Conservation (phyloP, 1,284 basidiomycete species). For the Rhodotorula glutinis region DNA sequence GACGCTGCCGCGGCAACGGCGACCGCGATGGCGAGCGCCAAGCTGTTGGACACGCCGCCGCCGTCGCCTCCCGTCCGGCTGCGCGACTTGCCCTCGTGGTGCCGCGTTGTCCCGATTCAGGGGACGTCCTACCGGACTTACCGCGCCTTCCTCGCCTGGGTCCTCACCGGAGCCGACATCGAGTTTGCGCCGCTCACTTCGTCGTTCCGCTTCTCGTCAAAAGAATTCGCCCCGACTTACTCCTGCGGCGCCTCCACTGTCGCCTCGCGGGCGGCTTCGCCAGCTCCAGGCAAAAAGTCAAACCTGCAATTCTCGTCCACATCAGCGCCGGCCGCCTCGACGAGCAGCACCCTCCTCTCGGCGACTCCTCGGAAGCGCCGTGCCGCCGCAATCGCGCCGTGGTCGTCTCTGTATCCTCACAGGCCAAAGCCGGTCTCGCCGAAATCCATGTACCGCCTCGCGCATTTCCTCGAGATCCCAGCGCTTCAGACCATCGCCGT, state of each 20-base stretch:
- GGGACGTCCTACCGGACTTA: constrained; percentile 22
- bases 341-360: not conserved
- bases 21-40: not conserved
- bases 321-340: not conserved
- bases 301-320: not conserved
- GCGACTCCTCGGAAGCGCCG: not conserved
- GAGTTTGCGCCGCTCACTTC: constrained; percentile 22
- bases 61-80: constrained; percentile 7
- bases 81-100: not conserved
- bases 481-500: not conserved
- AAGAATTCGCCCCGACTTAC: no score
- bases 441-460: constrained; percentile 22
- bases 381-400: not conserved
- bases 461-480: constrained; percentile 26
- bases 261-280: not conserved
- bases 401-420: not conserved
- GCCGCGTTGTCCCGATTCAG: constrained; percentile 13
- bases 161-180: constrained; percentile 8
- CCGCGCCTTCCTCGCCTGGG: constrained; percentile 19
- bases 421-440: constrained; percentile 14
- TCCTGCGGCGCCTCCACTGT: not conserved
- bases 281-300: not conserved
- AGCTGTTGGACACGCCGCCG: not conserved
- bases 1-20: not conserved
- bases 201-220: constrained; percentile 9